These are phyloP conservation scores for Xerocomellus intermedius DNA, from an alignment of 768 basidiomycete species.

Conservation along the genomic window DNA sequence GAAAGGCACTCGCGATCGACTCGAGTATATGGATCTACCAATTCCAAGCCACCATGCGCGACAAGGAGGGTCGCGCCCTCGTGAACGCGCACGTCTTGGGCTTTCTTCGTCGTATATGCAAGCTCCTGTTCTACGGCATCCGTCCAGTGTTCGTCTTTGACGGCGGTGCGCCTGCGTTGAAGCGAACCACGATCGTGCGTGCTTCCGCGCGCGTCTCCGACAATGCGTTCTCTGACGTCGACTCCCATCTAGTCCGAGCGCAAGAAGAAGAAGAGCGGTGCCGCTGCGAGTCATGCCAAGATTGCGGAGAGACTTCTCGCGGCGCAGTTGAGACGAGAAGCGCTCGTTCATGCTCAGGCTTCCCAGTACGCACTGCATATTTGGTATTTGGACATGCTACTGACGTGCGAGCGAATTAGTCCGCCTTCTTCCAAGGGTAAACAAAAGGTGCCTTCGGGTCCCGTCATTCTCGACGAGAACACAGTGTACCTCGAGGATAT, in stretches of 20 bases:
- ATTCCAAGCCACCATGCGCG: conserved; percentile 99
- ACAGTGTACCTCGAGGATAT: conserved; percentile 91
- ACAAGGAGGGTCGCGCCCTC: conserved; percentile 88
- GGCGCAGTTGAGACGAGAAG: conserved; percentile 89
- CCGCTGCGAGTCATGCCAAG: conserved; percentile 79
- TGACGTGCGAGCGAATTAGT: conserved; percentile 9
- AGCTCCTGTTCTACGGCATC: conserved; percentile 95
- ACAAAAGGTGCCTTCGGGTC: conserved; percentile 43
- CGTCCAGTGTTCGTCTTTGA: conserved; percentile 99
- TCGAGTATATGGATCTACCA: conserved; percentile 99
- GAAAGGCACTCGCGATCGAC: conserved; percentile 95
- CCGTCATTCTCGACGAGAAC: conserved; percentile 61
- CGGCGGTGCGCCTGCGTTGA: conserved; percentile 90
- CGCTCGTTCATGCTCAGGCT: conserved; percentile 60
- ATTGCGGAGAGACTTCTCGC: conserved; percentile 91
- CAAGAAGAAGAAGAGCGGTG: conserved; percentile 88
- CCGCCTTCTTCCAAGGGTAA: conserved; percentile 40
- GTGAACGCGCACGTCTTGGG: conserved; percentile 94
- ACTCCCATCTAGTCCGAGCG: conserved; percentile 63
- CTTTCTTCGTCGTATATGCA: conserved; percentile 85
- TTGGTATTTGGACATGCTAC: background rate
- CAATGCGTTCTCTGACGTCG: conserved; percentile 6
- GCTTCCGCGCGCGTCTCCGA: background rate
- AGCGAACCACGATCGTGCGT: conserved; percentile 84
- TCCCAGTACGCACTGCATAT: conserved; percentile 37